Evolutionary conservation across 106 monocot species (phyloP), one percentile per base, ranked within the genome.

Genomic region (Amphibolis antarctica): DNA sequence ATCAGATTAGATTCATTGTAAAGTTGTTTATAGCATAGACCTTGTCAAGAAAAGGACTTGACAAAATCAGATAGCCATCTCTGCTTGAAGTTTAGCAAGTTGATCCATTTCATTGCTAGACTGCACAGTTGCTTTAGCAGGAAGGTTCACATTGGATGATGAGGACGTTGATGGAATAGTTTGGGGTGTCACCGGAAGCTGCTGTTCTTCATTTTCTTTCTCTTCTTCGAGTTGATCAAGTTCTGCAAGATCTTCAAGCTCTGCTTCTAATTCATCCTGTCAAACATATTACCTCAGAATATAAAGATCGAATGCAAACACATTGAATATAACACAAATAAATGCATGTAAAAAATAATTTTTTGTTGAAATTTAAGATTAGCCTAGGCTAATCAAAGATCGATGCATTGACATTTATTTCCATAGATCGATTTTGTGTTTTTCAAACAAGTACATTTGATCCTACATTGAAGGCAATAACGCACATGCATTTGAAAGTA

Each of bases 221-320:
- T 14, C 26, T 17, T 18, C 15, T 9, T 67, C 66, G n/a, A n/a
- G n/a, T n/a, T n/a, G n/a, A n/a, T n/a, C n/a, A 22, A 22, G 12
- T n/a, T 64, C 63, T 48, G 46, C 57, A 30, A 68, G 19, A 13
- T 68, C 46, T 45, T 57, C 58, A 23, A 85, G 77, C 53, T 85
- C 84, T 29, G 84, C 84, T 66, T 85, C 84, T 21, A 85, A 57
- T 42, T 85, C 84, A 71, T 80, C 84, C 80, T 85, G 73, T 53
- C 22, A n/a, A 53, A 53, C 25, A 21, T 24, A 21, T 51, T 20
- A 48, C 28, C 20, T 49, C 1, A 15, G 19, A 51, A n/a, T n/a
- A 55, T 13, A 73, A 47, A 44, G 30, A 13, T 27, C 9, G 0
- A 52, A 17, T 27, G 9, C 5, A 59, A 30, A 31, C 18, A n/a